Evolutionary conservation across 305 asterid genomes (phyloP).

Genomic region (Lippia alba): DNA sequence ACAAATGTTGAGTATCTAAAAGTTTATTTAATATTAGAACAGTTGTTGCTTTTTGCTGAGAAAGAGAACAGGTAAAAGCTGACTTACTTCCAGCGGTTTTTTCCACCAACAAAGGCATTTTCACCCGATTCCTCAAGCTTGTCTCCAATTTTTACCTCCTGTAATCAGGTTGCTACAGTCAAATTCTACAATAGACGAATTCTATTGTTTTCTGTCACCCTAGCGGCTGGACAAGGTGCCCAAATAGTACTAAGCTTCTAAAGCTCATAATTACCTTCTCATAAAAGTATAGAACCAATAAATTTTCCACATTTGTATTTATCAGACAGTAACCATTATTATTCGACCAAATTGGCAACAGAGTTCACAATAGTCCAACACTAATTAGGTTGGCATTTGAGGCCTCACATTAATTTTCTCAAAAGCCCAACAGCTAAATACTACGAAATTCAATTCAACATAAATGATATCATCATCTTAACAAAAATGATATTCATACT

Average conservation of each 20-base stretch:
- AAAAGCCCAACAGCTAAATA: conserved; percentile 7
- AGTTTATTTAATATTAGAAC: conserved; percentile 16
- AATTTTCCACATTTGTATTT: too few relatives aligned
- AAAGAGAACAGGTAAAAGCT: conserved; percentile 9
- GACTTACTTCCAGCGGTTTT: conserved; percentile 95
- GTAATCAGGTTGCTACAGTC: conserved; percentile 28
- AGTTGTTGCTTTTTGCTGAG: conserved; percentile 6
- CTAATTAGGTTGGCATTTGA: conserved; percentile 4
- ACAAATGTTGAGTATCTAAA: conserved; percentile 83
- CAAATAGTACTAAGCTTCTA: not conserved
- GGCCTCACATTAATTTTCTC: not conserved
- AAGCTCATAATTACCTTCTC: not conserved
- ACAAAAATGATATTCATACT: too few relatives aligned
- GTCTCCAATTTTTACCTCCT: conserved; percentile 92
- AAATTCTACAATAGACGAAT: not conserved
- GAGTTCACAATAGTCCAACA: conserved; percentile 16
- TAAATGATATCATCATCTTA: not conserved
- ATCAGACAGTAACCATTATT: too few relatives aligned
- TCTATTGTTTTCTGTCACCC: not conserved
- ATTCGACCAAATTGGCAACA: too few relatives aligned
- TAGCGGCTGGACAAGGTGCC: conserved; percentile 1
- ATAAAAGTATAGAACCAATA: too few relatives aligned
- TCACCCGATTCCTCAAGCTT: conserved; percentile 84
- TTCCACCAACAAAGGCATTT: conserved; percentile 93
- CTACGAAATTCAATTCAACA: not conserved